Evolutionary conservation across 805 yeast species (phyloP).

Genomic region (Ogataea nitratoaversa): DNA sequence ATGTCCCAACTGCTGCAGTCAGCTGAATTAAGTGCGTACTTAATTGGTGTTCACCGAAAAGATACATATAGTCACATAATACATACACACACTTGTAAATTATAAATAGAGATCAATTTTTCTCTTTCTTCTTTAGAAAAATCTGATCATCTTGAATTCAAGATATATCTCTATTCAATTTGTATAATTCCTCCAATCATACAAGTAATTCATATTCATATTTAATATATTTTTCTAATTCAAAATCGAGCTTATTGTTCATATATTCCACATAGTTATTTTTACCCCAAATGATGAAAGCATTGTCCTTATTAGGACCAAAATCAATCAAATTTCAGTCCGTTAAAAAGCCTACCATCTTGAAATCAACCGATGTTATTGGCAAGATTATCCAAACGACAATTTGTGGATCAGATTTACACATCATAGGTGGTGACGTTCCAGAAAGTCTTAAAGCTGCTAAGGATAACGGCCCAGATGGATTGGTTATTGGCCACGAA

Average conservation of each 20-base stretch:
- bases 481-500: slow-evolving; percentile 55
- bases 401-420: slow-evolving; percentile 63
- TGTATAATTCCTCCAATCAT: too few species aligned
- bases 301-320: slow-evolving; percentile 43
- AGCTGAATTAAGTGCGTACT: too few species aligned
- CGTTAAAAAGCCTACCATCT: slow-evolving; percentile 40
- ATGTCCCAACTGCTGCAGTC: too few species aligned
- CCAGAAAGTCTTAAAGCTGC: slow-evolving; percentile 44
- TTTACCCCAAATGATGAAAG: slow-evolving; percentile 36
- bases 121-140: neutral
- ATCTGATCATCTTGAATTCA: too few species aligned
- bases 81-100: too few species aligned
- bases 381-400: slow-evolving; percentile 55
- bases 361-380: slow-evolving; percentile 49
- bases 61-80: too few species aligned
- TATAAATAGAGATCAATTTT: neutral
- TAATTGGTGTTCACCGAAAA: too few species aligned
- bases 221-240: too few species aligned
- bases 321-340: slow-evolving; percentile 34
- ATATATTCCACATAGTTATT: neutral
- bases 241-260: neutral
- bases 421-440: slow-evolving; percentile 57
- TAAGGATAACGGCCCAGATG: slow-evolving; percentile 15
- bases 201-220: too few species aligned
- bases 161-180: too few species aligned